phyloP scores from a whole-genome alignment of 2,329 filamentous ascomycete genomes.

The Phoma herbarum region DNA sequence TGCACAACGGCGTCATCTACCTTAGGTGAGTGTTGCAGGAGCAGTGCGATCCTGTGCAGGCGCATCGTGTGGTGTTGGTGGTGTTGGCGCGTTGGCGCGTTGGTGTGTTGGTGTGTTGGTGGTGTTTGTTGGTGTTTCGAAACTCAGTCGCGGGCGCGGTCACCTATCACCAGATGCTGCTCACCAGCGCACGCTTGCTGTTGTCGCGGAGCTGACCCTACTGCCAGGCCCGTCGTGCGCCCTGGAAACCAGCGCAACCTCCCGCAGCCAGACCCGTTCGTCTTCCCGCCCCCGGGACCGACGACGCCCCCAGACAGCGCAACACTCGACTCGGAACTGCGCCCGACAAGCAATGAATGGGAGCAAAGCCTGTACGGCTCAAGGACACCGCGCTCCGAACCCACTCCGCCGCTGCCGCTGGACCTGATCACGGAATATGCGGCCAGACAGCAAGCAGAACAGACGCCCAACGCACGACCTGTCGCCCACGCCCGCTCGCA shows the following conservation, averaged over 20 bases:
- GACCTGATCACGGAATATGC: constrained; percentile 19
- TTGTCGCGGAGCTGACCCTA: constrained; percentile 6
- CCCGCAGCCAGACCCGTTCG: constrained; percentile 47
- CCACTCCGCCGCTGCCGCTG: constrained; percentile 33
- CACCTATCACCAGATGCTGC: constrained; percentile 17
- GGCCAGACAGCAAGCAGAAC: constrained; percentile 16
- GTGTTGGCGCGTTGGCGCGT: no score
- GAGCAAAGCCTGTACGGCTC: constrained; percentile 49
- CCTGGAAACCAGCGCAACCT: constrained; percentile 46
- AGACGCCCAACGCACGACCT: constrained; percentile 30
- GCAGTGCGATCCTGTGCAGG: neutral
- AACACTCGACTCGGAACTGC: constrained; percentile 38
- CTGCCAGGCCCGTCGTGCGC: constrained; percentile 48
- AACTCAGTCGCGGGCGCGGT: neutral
- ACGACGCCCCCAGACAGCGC: constrained; percentile 51
- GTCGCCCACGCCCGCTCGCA: constrained; percentile 63
- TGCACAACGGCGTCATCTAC: constrained; percentile 59
- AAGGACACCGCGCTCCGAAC: constrained; percentile 42
- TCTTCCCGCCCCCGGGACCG: constrained; percentile 43
- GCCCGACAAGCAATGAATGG: constrained; percentile 49
- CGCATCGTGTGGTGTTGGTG: neutral
- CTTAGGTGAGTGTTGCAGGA: constrained; percentile 50
- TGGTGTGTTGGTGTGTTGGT: no score
- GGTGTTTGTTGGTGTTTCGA: constrained; percentile 10
- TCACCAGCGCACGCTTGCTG: neutral